phyloP scores from a whole-genome alignment of 1,139 yeast species.

The Saccharomycopsis crataegensis region DNA sequence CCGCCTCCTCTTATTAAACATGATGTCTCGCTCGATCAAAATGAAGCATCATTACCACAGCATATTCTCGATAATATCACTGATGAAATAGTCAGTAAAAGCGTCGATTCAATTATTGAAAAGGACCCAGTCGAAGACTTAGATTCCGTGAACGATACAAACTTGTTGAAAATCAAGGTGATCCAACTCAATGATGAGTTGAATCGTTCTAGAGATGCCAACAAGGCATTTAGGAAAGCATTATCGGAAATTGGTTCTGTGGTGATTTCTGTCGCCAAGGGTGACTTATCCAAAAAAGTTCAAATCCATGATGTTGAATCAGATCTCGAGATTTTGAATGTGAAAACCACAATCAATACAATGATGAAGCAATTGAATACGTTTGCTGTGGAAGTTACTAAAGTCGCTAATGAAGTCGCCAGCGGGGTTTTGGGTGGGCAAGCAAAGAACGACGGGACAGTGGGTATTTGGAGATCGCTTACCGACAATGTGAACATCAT shows the following conservation, averaged over 20 bases:
- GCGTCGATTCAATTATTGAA: slow-evolving; percentile 10
- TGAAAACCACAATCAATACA: slow-evolving; percentile 73
- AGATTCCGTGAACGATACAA: slow-evolving; percentile 13
- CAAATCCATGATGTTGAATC: slow-evolving; percentile 64
- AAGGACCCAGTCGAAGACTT: slow-evolving; percentile 13
- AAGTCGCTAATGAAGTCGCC: slow-evolving; percentile 84
- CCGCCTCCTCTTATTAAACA: not conserved
- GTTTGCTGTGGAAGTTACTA: slow-evolving; percentile 75
- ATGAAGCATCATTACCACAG: not conserved
- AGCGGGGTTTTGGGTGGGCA: slow-evolving; percentile 87
- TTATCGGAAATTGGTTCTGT: slow-evolving; percentile 75
- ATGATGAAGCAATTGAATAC: slow-evolving; percentile 85
- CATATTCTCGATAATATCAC: not conserved
- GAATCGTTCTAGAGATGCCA: slow-evolving; percentile 53
- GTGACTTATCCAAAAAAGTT: slow-evolving; percentile 74
- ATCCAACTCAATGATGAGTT: slow-evolving; percentile 31
- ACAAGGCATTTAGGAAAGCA: slow-evolving; percentile 71
- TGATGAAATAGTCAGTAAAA: not conserved
- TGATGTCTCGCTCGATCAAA: not conserved
- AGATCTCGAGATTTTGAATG: slow-evolving; percentile 71
- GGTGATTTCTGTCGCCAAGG: slow-evolving; percentile 78
- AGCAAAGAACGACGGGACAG: slow-evolving; percentile 75
- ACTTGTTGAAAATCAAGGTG: slow-evolving; percentile 20
- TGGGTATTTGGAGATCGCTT: slow-evolving; percentile 79
- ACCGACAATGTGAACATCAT: slow-evolving; percentile 81